Percentiles rank a stretch among this genome's conserved stretches.
phyloP scores from a whole-genome alignment of 495 filamentous ascomycete genomes.

The Sphaerosporella brunnea region DNA sequence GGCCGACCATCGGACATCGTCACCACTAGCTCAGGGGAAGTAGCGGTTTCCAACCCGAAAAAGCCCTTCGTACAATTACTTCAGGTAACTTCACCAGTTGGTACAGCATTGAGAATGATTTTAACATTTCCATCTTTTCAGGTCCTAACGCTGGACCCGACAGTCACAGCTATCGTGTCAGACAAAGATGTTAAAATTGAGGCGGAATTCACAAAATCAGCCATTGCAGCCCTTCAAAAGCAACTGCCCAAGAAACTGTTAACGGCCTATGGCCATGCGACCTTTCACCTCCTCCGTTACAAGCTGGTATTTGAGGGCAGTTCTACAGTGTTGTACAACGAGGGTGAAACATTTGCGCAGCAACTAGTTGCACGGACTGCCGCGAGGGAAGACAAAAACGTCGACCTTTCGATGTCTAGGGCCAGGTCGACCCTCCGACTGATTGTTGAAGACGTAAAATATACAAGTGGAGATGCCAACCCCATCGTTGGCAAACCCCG shows the following conservation, averaged over 20 bases:
- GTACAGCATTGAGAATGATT: too few species aligned
- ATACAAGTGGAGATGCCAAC: neutral
- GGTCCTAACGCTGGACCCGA: neutral
- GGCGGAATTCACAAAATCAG: neutral
- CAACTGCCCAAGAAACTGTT: neutral
- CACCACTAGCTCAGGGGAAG: neutral
- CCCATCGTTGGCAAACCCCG: neutral
- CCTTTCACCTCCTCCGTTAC: neutral
- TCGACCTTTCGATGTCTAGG: too few species aligned
- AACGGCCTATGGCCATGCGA: neutral
- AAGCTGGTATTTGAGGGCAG: neutral
- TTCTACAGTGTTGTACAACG: neutral
- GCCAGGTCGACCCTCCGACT: neutral
- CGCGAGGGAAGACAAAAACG: neutral
- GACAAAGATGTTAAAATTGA: neutral
- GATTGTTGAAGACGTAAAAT: neutral
- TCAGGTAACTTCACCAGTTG: neutral
- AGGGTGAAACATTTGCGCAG: neutral
- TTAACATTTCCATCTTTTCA: too few species aligned
- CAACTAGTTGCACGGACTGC: neutral
- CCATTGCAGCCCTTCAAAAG: neutral
- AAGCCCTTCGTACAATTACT: constrained; percentile 1
- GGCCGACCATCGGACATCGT: neutral
- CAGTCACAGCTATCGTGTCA: neutral
- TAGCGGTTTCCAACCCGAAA: neutral